Evolutionary conservation across 2,329 filamentous ascomycete genomes (phyloP).

Genomic region (Paramyrothecium sp.): DNA sequence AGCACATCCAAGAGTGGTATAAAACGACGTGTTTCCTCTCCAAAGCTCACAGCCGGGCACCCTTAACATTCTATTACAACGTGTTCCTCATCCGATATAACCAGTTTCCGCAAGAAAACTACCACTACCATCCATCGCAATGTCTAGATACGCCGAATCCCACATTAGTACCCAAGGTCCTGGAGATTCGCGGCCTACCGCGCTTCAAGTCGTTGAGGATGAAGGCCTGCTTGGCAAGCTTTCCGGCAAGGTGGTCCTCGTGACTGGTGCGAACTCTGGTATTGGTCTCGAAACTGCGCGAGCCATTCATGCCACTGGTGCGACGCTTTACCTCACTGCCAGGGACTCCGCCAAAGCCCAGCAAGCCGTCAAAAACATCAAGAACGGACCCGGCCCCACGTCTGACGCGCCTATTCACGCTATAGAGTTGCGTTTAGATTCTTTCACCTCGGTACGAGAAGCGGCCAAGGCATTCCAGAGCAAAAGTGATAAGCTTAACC

Average conservation of each 20-base stretch:
- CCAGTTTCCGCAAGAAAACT: too few relatives aligned
- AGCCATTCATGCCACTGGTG: slow-evolving; percentile 37
- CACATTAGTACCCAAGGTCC: slow-evolving; percentile 11
- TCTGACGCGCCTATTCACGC: slow-evolving; percentile 11
- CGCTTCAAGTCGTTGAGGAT: slow-evolving; percentile 34
- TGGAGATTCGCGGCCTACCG: slow-evolving; percentile 35
- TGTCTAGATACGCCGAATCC: slow-evolving; percentile 16
- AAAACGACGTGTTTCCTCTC: too few relatives aligned
- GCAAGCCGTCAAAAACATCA: slow-evolving; percentile 5
- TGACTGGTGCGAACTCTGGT: slow-evolving; percentile 41
- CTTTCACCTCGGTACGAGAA: slow-evolving; percentile 17
- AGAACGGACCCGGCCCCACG: not conserved
- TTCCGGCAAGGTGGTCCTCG: slow-evolving; percentile 30
- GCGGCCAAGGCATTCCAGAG: slow-evolving; percentile 15
- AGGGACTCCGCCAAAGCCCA: slow-evolving; percentile 16
- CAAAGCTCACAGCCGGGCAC: too few relatives aligned
- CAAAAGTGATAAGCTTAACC: slow-evolving; percentile 12
- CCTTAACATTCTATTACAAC: too few relatives aligned
- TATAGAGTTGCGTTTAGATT: slow-evolving; percentile 11
- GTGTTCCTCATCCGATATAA: too few relatives aligned
- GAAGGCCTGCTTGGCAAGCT: slow-evolving; percentile 27
- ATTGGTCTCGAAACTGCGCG: slow-evolving; percentile 42
- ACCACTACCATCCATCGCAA: too few relatives aligned
- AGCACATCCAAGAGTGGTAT: too few relatives aligned
- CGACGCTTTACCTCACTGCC: slow-evolving; percentile 17